Base-by-base conservation (phyloP, 2,329 filamentous ascomycete genomes). In the Penicillium crustosum region DNA sequence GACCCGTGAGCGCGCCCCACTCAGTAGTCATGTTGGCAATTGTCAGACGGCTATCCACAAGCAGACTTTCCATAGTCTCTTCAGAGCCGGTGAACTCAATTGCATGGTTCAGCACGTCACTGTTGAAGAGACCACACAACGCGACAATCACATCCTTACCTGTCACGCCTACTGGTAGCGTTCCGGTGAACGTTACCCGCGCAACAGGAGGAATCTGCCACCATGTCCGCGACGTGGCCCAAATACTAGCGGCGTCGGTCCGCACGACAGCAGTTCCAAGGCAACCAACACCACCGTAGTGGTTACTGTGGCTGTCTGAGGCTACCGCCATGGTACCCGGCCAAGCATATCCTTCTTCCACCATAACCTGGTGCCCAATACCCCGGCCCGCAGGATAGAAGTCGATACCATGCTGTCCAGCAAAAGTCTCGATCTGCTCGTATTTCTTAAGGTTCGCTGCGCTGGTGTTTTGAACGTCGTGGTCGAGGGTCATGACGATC, bases 61-160 rank as follows among this genome's bases (percentile, higher is more conserved):
- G 79, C 1, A 96, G 79, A 67, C 83, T 91, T 43, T 77, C 70
- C 81, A 94, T 83, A 0, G 92, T 96, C 70, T 92, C 82, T 62
- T 91, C 86, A 0, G 87, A 86, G 13, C 93, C 93, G 0, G 86
- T 86, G 68, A 97, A 96, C 70, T 97, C 93, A 59, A 97, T 87
- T 6, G 86, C 86, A 70, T 96, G 91, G 77, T 97, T 97, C 15
- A 97, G 81, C 0, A 97, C 93, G 44, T 96, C 91, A 65, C 91
- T 89, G 53, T 89, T 86, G 79, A 97, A 95, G 0, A 96, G 77
- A 1, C 89, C 90, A 66, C 91, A 95, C 1, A 97, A 82, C 0
- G 91, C 90, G 27, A 97, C 84, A 64, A 97, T 97, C 13, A 96
- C 89, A 73, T 97, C 94, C 75, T 99, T 97, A 31, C 92, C 93